These are phyloP conservation scores for Blumeria graminis DNA, from an alignment of 2,329 filamentous ascomycete species.

Conservation along the genomic window DNA sequence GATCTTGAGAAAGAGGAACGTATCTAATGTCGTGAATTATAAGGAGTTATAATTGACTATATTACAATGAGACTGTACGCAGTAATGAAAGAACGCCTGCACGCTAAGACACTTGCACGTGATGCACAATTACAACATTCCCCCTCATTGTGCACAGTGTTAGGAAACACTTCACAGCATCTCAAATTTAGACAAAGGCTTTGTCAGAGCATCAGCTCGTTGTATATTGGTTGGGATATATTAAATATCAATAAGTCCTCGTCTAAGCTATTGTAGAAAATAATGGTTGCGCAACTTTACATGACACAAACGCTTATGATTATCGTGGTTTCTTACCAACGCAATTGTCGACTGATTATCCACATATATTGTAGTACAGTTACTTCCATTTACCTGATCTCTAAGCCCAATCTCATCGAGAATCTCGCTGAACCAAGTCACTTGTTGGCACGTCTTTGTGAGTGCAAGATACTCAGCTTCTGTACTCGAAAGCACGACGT, in stretches of 20 bases:
- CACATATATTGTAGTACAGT: not conserved
- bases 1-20: too few relatives aligned
- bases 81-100: too few relatives aligned
- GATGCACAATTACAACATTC: too few relatives aligned
- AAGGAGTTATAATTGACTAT: too few relatives aligned
- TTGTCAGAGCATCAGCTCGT: not conserved
- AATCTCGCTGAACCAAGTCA: not conserved
- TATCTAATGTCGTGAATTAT: too few relatives aligned
- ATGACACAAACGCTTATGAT: too few relatives aligned
- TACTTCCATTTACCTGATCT: not conserved
- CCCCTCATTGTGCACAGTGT: too few relatives aligned
- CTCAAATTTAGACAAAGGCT: not conserved
- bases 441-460: not conserved
- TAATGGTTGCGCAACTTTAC: too few relatives aligned
- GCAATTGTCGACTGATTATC: slow-evolving; percentile 1
- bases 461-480: slow-evolving; percentile 1
- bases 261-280: not conserved
- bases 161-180: too few relatives aligned
- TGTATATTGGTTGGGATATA: not conserved
- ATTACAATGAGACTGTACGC: too few relatives aligned
- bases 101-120: too few relatives aligned
- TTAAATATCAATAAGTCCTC: not conserved
- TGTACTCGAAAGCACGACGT: not conserved
- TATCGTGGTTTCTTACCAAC: too few relatives aligned
- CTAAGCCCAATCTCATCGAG: not conserved